Percentiles rank a stretch among this genome's conserved stretches.
phyloP scores from a whole-genome alignment of 1,139 yeast species.

The Saccharomyces uvarum region DNA sequence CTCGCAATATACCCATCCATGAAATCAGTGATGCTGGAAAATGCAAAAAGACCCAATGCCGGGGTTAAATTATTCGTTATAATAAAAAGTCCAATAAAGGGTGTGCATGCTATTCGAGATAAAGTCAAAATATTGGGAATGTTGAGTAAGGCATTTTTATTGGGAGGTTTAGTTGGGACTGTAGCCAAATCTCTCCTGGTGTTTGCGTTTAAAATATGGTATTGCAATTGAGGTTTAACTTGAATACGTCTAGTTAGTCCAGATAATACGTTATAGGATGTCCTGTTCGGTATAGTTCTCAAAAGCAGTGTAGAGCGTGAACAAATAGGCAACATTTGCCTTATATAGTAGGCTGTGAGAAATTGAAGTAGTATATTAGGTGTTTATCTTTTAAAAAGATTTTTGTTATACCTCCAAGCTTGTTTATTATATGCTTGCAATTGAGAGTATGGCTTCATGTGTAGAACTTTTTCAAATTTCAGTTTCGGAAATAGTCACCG shows the following conservation, averaged over 20 bases:
- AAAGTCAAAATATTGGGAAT: constrained; percentile 79
- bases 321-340: background rate
- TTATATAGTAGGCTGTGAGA: background rate
- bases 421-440: background rate
- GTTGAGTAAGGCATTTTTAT: constrained; percentile 49
- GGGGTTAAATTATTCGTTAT: constrained; percentile 50
- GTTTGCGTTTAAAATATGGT: background rate
- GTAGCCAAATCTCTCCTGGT: background rate
- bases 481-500: background rate
- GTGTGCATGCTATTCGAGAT: constrained; percentile 72
- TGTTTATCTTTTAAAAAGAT: background rate
- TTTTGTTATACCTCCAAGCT: background rate
- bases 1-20: constrained; percentile 90
- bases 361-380: background rate
- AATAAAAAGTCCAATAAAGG: constrained; percentile 73
- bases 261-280: background rate
- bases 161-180: background rate
- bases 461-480: background rate
- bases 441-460: background rate
- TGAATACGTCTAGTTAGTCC: background rate
- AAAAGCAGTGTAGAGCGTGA: background rate
- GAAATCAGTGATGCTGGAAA: constrained; percentile 85
- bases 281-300: background rate
- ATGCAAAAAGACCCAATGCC: constrained; percentile 68
- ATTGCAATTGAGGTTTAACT: background rate